A percentile compares a stretch with the other conserved stretches of the same genome.
These are phyloP conservation scores for Alternaria novae-zelandiae DNA, from an alignment of 2,329 filamentous ascomycete species.

Conservation along the genomic window DNA sequence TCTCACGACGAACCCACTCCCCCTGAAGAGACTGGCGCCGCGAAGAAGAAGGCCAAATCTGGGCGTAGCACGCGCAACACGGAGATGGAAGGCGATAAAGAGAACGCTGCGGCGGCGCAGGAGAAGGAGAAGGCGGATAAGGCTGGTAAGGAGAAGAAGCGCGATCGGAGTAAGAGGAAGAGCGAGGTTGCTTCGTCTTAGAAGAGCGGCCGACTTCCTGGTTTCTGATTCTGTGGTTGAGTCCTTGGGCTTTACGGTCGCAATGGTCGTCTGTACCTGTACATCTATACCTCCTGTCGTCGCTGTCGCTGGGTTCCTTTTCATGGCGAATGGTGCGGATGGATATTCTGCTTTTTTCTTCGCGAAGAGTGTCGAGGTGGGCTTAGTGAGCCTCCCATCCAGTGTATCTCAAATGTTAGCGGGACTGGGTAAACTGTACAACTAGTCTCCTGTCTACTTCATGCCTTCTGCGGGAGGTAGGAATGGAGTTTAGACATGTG, in stretches of 20 bases:
- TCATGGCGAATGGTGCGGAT: background rate
- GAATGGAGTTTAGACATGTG: background rate
- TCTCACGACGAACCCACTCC: conserved; percentile 34
- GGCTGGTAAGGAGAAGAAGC: conserved; percentile 37
- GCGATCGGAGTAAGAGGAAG: conserved; percentile 45
- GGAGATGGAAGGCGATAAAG: conserved; percentile 39
- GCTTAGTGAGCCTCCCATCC: too few species aligned
- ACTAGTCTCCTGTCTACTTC: background rate
- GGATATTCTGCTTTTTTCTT: background rate
- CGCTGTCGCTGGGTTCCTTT: background rate
- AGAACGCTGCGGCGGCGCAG: conserved; percentile 21
- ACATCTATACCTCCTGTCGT: background rate
- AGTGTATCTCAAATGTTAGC: too few species aligned
- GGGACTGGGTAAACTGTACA: too few species aligned
- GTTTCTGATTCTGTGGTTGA: too few species aligned
- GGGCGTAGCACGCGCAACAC: conserved; percentile 41
- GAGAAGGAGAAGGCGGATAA: conserved; percentile 14
- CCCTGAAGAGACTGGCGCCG: conserved; percentile 40
- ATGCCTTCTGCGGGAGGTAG: background rate
- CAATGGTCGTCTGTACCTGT: background rate
- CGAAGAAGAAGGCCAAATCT: conserved; percentile 45
- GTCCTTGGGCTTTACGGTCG: background rate
- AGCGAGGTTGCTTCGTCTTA: conserved; percentile 36
- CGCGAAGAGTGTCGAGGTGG: background rate
- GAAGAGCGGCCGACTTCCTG: background rate